phyloP scores from a whole-genome alignment of 805 yeast genomes.

The Ogataea ramenticola region DNA sequence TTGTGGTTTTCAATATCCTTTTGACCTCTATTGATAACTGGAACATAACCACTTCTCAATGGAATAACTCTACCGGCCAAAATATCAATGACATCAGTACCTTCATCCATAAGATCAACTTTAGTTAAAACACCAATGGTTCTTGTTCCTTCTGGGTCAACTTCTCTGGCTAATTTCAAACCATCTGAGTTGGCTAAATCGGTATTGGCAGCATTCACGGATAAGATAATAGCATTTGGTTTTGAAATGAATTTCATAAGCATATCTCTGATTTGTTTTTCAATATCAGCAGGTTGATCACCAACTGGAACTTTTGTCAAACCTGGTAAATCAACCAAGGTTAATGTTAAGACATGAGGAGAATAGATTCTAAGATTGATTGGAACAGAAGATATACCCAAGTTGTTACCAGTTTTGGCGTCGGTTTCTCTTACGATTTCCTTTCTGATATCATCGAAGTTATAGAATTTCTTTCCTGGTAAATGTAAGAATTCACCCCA shows the following conservation, averaged over 20 bases:
- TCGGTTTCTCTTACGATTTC: slow-evolving; percentile 93
- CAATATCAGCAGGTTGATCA: slow-evolving; percentile 97
- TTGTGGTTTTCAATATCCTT: slow-evolving; percentile 87
- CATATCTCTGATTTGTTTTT: slow-evolving; percentile 89
- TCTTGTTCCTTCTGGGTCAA: slow-evolving; percentile 93
- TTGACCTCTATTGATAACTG: slow-evolving; percentile 96
- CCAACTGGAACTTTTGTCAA: slow-evolving; percentile 98
- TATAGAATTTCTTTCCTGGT: slow-evolving; percentile 81
- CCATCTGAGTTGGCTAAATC: slow-evolving; percentile 98
- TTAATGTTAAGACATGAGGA: slow-evolving; percentile 88
- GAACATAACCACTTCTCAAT: slow-evolving; percentile 90
- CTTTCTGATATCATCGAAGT: slow-evolving; percentile 80
- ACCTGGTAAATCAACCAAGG: slow-evolving; percentile 95
- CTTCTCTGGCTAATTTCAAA: slow-evolving; percentile 91
- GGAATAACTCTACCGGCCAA: slow-evolving; percentile 95
- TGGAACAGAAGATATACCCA: slow-evolving; percentile 89
- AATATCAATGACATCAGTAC: slow-evolving; percentile 94
- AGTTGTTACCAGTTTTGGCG: slow-evolving; percentile 69
- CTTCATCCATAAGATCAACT: slow-evolving; percentile 95
- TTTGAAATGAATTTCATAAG: slow-evolving; percentile 87
- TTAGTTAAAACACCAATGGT: slow-evolving; percentile 96
- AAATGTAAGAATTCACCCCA: slow-evolving; percentile 98
- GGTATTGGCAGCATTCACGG: slow-evolving; percentile 94
- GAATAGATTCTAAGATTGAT: slow-evolving; percentile 89
- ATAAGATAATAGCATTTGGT: slow-evolving; percentile 90